phyloP scores from a whole-genome alignment of 352 stramenopile genomes.

The Phytophthora meadii region DNA sequence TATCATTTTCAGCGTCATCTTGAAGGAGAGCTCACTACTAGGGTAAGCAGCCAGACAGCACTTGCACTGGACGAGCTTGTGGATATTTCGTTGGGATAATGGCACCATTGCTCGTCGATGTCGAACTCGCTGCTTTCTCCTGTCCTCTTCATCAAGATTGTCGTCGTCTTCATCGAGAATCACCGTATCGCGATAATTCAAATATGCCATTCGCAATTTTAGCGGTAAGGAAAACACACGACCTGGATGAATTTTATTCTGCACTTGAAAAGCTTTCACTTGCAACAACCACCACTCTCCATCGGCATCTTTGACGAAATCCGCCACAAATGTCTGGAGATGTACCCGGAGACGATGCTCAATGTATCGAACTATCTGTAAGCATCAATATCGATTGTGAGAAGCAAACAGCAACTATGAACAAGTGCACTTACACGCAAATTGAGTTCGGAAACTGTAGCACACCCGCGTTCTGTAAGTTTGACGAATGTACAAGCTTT shows the following conservation, averaged over 20 bases:
- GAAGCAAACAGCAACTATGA: no score
- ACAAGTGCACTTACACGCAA: slow-evolving; percentile 48
- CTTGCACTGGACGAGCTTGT: slow-evolving; percentile 82
- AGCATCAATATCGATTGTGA: background rate
- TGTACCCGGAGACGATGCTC: slow-evolving; percentile 68
- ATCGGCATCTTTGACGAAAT: slow-evolving; percentile 75
- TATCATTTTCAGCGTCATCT: slow-evolving; percentile 91
- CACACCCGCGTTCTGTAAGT: slow-evolving; percentile 74
- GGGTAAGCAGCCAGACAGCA: slow-evolving; percentile 79
- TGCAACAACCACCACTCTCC: slow-evolving; percentile 84
- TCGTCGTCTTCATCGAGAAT: slow-evolving; percentile 74
- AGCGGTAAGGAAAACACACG: slow-evolving; percentile 49
- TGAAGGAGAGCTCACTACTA: slow-evolving; percentile 81
- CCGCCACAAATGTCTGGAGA: slow-evolving; percentile 69
- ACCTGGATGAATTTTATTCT: slow-evolving; percentile 41
- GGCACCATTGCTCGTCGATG: slow-evolving; percentile 27
- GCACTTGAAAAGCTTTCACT: slow-evolving; percentile 79
- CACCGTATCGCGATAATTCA: slow-evolving; percentile 72
- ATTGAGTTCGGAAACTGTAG: slow-evolving; percentile 73
- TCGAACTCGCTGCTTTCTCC: slow-evolving; percentile 22
- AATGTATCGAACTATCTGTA: slow-evolving; percentile 75
- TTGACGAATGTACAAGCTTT: slow-evolving; percentile 84
- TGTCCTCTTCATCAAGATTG: slow-evolving; percentile 21
- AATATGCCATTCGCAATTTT: slow-evolving; percentile 52
- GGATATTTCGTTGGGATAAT: slow-evolving; percentile 65